These are phyloP conservation scores for Neofusicoccum cordaticola DNA, from an alignment of 2,329 filamentous ascomycete species.

Conservation along the genomic window DNA sequence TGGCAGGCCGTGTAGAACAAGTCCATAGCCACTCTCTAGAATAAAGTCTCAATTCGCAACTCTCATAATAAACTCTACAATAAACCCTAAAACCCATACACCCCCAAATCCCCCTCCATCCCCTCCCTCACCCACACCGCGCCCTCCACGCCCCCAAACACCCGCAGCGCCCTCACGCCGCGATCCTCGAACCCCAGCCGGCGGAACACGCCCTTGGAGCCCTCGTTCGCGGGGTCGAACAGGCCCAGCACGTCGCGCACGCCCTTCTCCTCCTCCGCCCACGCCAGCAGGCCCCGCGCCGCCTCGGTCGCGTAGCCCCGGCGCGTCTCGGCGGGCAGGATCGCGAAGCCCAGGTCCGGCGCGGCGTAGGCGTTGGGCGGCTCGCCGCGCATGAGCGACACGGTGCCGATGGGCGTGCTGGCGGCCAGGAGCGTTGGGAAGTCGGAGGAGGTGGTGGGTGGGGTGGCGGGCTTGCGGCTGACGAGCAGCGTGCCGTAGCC, in stretches of 20 bases:
- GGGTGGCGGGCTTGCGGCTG: slow-evolving; percentile 20
- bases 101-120: slow-evolving; percentile 18
- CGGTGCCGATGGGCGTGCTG: slow-evolving; percentile 27
- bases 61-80: rapidly evolving
- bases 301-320: slow-evolving; percentile 26
- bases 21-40: no score
- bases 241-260: slow-evolving; percentile 19
- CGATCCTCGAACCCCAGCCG: slow-evolving; percentile 24
- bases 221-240: slow-evolving; percentile 22
- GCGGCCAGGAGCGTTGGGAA: neutral
- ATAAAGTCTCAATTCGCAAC: no score
- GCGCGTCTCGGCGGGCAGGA: slow-evolving; percentile 19
- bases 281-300: slow-evolving; percentile 2
- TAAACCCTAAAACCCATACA: neutral
- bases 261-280: slow-evolving; percentile 11
- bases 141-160: slow-evolving; percentile 12
- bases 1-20: neutral
- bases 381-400: slow-evolving; percentile 23
- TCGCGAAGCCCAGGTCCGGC: slow-evolving; percentile 26
- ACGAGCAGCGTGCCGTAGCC: slow-evolving; percentile 32
- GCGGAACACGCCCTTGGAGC: slow-evolving; percentile 22
- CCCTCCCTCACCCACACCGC: slow-evolving; percentile 20
- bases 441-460: slow-evolving; percentile 4
- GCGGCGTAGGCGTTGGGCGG: slow-evolving; percentile 18
- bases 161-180: slow-evolving; percentile 18